Base-by-base conservation (phyloP, 169 alveolate genomes). In the Hammondia hammondi region DNA sequence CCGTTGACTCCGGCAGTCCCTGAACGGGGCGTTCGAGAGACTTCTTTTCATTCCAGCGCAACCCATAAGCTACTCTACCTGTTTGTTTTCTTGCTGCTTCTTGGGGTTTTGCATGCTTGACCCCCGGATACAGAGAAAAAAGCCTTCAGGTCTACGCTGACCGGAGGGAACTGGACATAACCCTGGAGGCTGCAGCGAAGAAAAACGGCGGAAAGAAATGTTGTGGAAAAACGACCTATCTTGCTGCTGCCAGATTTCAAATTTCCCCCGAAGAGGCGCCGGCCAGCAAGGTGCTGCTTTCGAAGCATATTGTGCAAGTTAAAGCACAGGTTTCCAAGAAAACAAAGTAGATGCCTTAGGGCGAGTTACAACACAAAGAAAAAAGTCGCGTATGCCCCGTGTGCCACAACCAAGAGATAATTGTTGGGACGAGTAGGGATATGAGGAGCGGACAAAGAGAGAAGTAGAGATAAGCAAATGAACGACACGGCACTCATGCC, bases 111-210 rank as follows among this genome's bases (percentile, higher is more conserved):
- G 77, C 77, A 21, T 57, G 71, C 77, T 67, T 21, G 19, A 52
- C 61, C 61, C 61, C 24, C 5, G 61, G 43, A 39, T 2, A 39
- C 61, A 67, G 77, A 67, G 77, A 67, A 67, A 77, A 32, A 32
- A 29, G 32, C 10, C 87, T 77, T 19, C 39, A 24, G 87, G 48
- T 77, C 48, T 77, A 77, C 32, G 48, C 87, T 37, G 19, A 14
- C 27, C 43, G 87, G 32, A 77, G 32, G 4, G 48, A 32, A 39
- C 87, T 77, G 45, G 87, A 77, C 43, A 39, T 10, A 14, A 46
- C 43, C 56, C 87, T 77, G 29, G 87, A 77, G 45, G 87, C 87
- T 17, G 4, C 24, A 39, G 87, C 87, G 27, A 77, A n/a, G 87
- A 77, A 77, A 39, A 46, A 46, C 24, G 45, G 87, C 7, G 77